These are phyloP conservation scores for Xerocomus minutiporus DNA, from an alignment of 1,284 basidiomycete genomes.

Conservation along the genomic window DNA sequence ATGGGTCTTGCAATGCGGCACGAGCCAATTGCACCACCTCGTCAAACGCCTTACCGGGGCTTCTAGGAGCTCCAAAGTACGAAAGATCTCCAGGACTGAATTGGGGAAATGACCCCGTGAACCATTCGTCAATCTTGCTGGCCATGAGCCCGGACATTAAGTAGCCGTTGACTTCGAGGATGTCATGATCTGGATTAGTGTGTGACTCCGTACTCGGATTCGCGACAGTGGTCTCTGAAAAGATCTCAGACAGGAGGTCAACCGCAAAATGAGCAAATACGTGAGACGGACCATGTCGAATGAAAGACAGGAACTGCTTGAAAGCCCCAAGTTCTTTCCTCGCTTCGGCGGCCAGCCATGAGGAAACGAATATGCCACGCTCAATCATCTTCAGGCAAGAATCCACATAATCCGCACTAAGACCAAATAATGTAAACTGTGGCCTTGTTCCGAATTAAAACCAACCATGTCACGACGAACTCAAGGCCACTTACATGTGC, in stretches of 20 bases:
- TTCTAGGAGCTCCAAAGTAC: conserved; percentile 36
- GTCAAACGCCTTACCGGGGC: conserved; percentile 34
- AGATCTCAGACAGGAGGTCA: conserved; percentile 17
- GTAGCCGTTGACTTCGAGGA: conserved; percentile 76
- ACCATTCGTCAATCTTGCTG: conserved; percentile 74
- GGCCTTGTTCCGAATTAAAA: conserved; percentile 37
- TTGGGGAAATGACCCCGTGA: conserved; percentile 57
- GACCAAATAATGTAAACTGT: conserved; percentile 48
- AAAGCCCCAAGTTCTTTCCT: conserved; percentile 66
- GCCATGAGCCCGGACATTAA: conserved; percentile 63
- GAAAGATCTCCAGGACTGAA: conserved; percentile 56
- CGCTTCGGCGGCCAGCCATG: conserved; percentile 62
- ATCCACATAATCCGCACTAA: conserved; percentile 47
- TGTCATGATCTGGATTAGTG: conserved; percentile 59
- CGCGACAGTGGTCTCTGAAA: conserved; percentile 35
- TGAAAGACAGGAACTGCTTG: conserved; percentile 73
- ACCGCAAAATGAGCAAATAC: conserved; percentile 14
- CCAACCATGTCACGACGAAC: conserved; percentile 9
- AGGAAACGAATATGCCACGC: conserved; percentile 56
- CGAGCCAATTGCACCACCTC: conserved; percentile 46
- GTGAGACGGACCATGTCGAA: conserved; percentile 58
- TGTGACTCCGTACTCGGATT: conserved; percentile 45
- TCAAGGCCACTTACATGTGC: conserved; percentile 49
- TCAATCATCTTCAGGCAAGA: conserved; percentile 49
- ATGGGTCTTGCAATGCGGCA: conserved; percentile 42